Base-by-base conservation (phyloP, 83 land plant species). In the Thuja plicata region DNA sequence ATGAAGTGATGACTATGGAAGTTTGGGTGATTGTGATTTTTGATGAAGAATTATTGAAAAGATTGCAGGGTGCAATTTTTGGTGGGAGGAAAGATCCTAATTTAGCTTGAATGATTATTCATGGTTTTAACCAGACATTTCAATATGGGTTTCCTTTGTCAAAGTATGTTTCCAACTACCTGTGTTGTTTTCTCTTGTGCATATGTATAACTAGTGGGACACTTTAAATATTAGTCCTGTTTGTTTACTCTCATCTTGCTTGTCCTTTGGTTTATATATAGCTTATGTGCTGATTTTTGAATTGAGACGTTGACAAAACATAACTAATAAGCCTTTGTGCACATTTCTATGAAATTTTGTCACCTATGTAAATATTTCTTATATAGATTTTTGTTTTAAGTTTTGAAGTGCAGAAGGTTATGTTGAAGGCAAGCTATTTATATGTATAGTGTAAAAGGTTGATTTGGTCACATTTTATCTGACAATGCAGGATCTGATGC, bases 401-500 rank as follows among this genome's bases (percentile, higher is more conserved):
- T 79, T 78, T 38, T 37, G 82, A 79, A 35, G 40, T 12, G 45
- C 11, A 21, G 27, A 45, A 82, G 50, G 85, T n/a, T 82, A 82
- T 82, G 50, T 45, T 41, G 85, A 45, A 82, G 45, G 50, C 40
- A n/a, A 43, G 85, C 30, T 43, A 46, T 45, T 45, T 8, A n/a
- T 27, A 41, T 45, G 30, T n/a, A 82, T 82, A 73, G 12, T 82
- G 5, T 82, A 45, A 19, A 82, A n/a, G 85, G 52, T 45, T 82
- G 50, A 82, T 82, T 27, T 82, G 48, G 87, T n/a, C 16, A 8
- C 87, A 34, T 55, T 32, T 54, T 86, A 10, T 32, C 34, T 86
- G 38, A 19, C 34, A 54, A 21, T 90, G 92, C 94, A 98, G 99
- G 99, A 17, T 92, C 88, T 90, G 92, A 91, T 48, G 93, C 95